phyloP scores from a whole-genome alignment of 116 monocot species.

The Phalaenopsis hybrid region DNA sequence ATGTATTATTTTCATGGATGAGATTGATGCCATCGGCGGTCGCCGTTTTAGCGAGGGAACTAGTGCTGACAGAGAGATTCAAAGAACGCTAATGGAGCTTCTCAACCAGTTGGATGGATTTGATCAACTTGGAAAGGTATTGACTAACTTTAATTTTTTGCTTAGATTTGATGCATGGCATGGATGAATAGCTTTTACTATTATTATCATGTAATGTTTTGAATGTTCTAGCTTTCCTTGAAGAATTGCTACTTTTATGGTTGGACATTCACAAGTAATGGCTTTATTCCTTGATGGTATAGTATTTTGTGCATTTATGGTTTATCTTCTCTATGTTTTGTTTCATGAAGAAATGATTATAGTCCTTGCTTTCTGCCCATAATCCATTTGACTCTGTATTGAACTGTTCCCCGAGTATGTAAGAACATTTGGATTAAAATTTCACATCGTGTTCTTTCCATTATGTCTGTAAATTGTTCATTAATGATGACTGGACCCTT shows the following conservation, averaged over 20 bases:
- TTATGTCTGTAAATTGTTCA: not conserved
- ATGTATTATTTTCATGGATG: conserved; percentile 99
- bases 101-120: conserved; percentile 98
- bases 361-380: no score
- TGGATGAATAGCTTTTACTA: not conserved
- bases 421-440: no score
- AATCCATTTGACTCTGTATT: no score
- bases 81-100: conserved; percentile 94
- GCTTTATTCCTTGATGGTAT: no score
- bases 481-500: not conserved
- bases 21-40: conserved; percentile 97
- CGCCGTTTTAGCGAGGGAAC: conserved; percentile 98
- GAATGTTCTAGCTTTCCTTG: not conserved
- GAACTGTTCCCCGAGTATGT: no score
- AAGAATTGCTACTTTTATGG: no score
- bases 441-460: no score
- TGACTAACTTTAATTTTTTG: not conserved
- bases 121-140: conserved; percentile 93
- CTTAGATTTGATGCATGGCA: not conserved
- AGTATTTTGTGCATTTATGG: no score
- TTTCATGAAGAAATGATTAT: no score
- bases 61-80: conserved; percentile 98
- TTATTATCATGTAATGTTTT: not conserved
- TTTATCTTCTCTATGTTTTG: no score
- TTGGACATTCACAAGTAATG: no score